phyloP scores from a whole-genome alignment of 2,329 filamentous ascomycete genomes.

The Dactylonectria macrodidyma region DNA sequence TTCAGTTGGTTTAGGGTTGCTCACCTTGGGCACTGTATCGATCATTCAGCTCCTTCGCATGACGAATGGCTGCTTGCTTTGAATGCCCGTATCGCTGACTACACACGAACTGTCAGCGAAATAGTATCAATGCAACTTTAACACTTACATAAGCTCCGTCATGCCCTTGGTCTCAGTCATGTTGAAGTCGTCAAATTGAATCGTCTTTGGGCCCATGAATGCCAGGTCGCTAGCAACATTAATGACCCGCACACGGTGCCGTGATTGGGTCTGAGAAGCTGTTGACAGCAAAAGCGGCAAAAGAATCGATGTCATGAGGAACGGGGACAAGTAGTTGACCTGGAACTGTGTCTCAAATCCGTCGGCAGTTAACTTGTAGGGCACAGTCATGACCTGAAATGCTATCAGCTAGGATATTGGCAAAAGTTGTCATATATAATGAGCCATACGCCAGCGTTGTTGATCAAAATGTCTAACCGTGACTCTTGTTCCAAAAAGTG shows the following conservation, averaged over 20 bases:
- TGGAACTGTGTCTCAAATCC: conserved; percentile 45
- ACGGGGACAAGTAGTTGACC: conserved; percentile 42
- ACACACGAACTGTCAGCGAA: not conserved
- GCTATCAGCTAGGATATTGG: conserved; percentile 18
- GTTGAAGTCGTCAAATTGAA: conserved; percentile 44
- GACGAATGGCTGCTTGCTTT: conserved; percentile 42
- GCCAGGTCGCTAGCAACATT: conserved; percentile 46
- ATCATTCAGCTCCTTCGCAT: conserved; percentile 40
- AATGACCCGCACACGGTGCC: conserved; percentile 39
- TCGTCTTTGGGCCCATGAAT: conserved; percentile 35
- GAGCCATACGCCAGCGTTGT: conserved; percentile 31
- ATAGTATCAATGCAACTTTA: fast-evolving
- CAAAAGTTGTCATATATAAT: not conserved
- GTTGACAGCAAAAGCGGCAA: conserved; percentile 36
- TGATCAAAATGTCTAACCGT: conserved; percentile 37
- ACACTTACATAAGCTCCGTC: conserved; percentile 34
- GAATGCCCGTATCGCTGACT: conserved; percentile 43
- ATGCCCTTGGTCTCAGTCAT: conserved; percentile 36
- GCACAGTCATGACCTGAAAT: conserved; percentile 45
- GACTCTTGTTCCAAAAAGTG: conserved; percentile 37
- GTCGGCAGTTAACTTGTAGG: conserved; percentile 40
- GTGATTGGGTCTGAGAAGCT: conserved; percentile 10
- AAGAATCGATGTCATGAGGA: conserved; percentile 37
- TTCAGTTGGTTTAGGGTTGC: not conserved
- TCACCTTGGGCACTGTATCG: conserved; percentile 35